Evolutionary conservation across 2,329 filamentous ascomycete genomes (phyloP).

Genomic region (Clonostachys rhizophaga): DNA sequence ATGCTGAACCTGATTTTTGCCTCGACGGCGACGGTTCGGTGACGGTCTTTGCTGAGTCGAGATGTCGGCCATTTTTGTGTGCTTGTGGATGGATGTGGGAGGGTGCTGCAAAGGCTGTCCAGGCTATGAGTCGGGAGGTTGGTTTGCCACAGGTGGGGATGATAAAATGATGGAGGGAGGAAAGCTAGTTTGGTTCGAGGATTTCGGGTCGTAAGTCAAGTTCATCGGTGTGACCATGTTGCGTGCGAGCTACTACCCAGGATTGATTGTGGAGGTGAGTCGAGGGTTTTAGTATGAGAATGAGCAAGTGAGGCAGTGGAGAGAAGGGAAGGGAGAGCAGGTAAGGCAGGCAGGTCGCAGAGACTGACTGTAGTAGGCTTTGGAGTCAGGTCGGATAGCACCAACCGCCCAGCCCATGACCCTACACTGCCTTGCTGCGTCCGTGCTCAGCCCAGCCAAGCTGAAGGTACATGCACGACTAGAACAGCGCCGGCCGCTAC

Average conservation of each 20-base stretch:
- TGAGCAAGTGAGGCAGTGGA: too few species aligned
- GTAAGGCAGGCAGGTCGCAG: background rate
- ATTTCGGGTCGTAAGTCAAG: background rate
- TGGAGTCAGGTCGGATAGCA: background rate
- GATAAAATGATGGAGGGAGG: background rate
- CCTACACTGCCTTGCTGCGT: background rate
- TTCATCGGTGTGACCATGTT: background rate
- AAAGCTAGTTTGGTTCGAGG: background rate
- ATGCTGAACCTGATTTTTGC: conserved; percentile 31
- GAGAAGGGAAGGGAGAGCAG: background rate
- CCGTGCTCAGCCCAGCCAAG: too few species aligned
- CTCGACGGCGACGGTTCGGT: conserved; percentile 29
- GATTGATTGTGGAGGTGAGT: too few species aligned
- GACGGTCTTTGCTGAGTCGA: conserved; percentile 19
- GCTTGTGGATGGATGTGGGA: background rate
- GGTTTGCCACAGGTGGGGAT: background rate
- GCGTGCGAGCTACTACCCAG: background rate
- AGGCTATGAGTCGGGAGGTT: background rate
- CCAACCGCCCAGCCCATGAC: background rate
- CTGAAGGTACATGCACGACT: too few species aligned
- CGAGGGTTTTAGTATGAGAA: too few species aligned
- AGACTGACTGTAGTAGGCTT: background rate
- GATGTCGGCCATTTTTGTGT: conserved; percentile 22
- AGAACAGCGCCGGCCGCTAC: too few species aligned
- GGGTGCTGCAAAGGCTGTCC: background rate